Evolutionary conservation across 805 yeast species (phyloP).

Genomic region (Lipomyces spencermartinsiae): DNA sequence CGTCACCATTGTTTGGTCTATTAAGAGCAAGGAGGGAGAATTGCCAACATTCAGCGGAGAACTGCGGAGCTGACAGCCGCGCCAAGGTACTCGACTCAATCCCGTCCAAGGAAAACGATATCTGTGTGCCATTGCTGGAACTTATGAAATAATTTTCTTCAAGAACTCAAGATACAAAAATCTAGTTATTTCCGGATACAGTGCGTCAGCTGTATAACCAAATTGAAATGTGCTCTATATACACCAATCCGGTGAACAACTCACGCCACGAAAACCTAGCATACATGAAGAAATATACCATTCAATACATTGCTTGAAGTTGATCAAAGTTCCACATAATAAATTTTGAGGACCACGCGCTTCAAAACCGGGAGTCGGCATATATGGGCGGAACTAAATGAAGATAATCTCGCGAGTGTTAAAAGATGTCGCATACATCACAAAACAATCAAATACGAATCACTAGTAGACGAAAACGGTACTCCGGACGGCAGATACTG

Average conservation of each 20-base stretch:
- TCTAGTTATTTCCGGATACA: background rate
- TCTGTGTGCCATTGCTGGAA: background rate
- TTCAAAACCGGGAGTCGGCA: background rate
- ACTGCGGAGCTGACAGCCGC: no score
- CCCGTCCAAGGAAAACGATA: background rate
- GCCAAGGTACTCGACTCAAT: no score
- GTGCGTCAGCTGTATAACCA: background rate
- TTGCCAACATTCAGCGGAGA: no score
- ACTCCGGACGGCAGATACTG: background rate
- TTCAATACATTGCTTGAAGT: background rate
- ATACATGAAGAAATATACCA: background rate
- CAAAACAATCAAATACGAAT: slow-evolving; percentile 1
- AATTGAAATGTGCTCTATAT: background rate
- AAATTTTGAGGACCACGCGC: background rate
- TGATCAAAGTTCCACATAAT: background rate
- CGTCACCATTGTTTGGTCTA: no score
- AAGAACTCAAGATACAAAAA: background rate
- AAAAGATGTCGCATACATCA: background rate
- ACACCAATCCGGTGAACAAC: background rate
- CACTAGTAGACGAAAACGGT: background rate
- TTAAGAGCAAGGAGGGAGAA: no score
- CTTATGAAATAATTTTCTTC: no score
- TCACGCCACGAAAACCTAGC: background rate
- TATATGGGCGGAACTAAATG: background rate
- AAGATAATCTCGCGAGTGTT: slow-evolving; percentile 2